Base-by-base conservation (phyloP, 1,284 basidiomycete genomes). In the Fomitopsis schrenkii region DNA sequence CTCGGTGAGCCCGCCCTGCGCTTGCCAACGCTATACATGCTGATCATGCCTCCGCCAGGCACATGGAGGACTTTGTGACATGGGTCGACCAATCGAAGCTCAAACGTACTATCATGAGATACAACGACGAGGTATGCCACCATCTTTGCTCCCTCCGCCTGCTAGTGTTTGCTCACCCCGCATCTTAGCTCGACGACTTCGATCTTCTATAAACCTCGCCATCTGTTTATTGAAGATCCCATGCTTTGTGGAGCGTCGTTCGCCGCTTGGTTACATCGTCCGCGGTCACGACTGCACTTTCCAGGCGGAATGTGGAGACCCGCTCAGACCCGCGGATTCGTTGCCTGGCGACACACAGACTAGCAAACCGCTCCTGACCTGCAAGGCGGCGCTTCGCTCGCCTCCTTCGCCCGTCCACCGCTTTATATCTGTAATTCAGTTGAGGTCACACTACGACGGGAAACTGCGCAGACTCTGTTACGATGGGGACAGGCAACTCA, bases 21-120 rank as follows among this genome's bases (percentile, higher is more conserved):
- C 35, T 41, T 28, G 4, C 42, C 42, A 30, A 40, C 38, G 48
- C 26, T n/a, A n/a, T 33, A 2, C 48, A 48, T 15, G 22, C 17
- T 22, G 46, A 66, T 73, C 53, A 26, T 55, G 33, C 28, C 26
- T 45, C 42, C 53, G 26, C 55, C 62, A 92, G 91, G 69, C 94
- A 95, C 68, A 96, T 97, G 94, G 96, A 99, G 74, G 97, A 99
- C 80, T 99, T 98, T 77, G 95, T 99, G 54, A 98, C 97, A 22
- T 99, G 97, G 97, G 95, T 99, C 17, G 96, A 99, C 75, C 96
- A 95, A 28, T 95, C 92, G 67, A 97, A 97, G 75, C 85, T 98
- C 75, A 98, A 97, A 86, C 85, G 97, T 64, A 96, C 94, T 0
- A 89, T 99, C 73, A 93, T 97, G 88, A 81, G 83, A 66, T 99